These are phyloP conservation scores for Hypocrella siamensis DNA, from an alignment of 2,329 filamentous ascomycete genomes.

Conservation along the genomic window DNA sequence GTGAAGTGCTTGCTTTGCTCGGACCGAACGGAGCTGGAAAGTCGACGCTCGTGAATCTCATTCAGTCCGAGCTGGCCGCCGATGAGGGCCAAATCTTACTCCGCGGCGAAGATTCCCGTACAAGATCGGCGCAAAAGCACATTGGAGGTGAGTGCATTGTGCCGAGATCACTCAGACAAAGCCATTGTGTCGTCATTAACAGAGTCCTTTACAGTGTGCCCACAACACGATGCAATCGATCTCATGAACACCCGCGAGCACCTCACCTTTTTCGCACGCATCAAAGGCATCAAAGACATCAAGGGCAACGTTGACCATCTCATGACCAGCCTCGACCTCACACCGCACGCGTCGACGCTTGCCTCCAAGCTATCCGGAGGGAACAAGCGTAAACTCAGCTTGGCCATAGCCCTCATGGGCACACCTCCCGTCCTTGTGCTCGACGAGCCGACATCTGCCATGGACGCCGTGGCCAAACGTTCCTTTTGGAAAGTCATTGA, in stretches of 20 bases:
- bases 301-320: slow-evolving; percentile 58
- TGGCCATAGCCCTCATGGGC: slow-evolving; percentile 76
- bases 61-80: slow-evolving; percentile 64
- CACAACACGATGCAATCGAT: slow-evolving; percentile 71
- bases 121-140: slow-evolving; percentile 43
- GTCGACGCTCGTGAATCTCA: slow-evolving; percentile 67
- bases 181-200: background rate
- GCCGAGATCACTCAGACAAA: background rate
- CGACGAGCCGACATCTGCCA: slow-evolving; percentile 69
- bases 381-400: slow-evolving; percentile 71
- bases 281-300: slow-evolving; percentile 57
- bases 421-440: slow-evolving; percentile 70
- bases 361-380: slow-evolving; percentile 66
- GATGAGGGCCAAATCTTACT: slow-evolving; percentile 52
- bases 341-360: slow-evolving; percentile 51
- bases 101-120: slow-evolving; percentile 47
- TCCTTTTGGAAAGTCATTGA: slow-evolving; percentile 75
- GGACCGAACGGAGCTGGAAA: slow-evolving; percentile 83
- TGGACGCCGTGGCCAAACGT: slow-evolving; percentile 75
- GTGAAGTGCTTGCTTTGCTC: slow-evolving; percentile 68
- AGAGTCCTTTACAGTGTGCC: slow-evolving; percentile 58
- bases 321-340: slow-evolving; percentile 56
- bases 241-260: slow-evolving; percentile 73
- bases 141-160: slow-evolving; percentile 41
- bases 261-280: slow-evolving; percentile 64